These are phyloP conservation scores for Tolypocladium amazonense DNA, from an alignment of 2,329 filamentous ascomycete genomes.

Conservation along the genomic window DNA sequence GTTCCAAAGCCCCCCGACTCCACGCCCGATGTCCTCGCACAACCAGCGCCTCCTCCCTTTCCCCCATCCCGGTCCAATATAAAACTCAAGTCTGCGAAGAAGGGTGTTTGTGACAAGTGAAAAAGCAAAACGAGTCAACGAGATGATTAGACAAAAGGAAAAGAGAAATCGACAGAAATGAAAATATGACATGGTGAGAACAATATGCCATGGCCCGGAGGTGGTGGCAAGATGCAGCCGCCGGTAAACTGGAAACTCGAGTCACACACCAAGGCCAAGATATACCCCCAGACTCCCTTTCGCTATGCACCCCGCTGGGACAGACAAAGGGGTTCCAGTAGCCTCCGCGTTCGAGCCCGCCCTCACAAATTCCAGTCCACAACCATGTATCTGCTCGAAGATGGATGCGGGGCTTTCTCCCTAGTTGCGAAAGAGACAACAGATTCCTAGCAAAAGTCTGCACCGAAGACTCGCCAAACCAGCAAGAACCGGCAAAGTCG, in stretches of 20 bases:
- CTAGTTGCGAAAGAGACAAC: slow-evolving; percentile 17
- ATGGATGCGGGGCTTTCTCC: slow-evolving; percentile 12
- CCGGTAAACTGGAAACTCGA: slow-evolving; percentile 19
- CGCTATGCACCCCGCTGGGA: slow-evolving; percentile 31
- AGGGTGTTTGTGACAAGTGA: background rate
- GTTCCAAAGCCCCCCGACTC: slow-evolving; percentile 5
- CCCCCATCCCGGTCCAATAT: background rate
- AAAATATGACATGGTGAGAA: slow-evolving; percentile 1
- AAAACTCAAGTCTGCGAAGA: background rate
- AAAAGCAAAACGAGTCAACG: background rate
- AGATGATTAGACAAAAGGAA: background rate
- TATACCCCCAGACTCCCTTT: slow-evolving; percentile 30
- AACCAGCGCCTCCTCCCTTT: background rate
- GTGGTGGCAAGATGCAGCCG: slow-evolving; percentile 6
- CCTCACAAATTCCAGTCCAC: slow-evolving; percentile 8
- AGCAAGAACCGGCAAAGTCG: slow-evolving; percentile 26
- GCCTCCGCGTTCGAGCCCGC: slow-evolving; percentile 16
- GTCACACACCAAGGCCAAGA: slow-evolving; percentile 26
- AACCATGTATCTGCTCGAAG: slow-evolving; percentile 5
- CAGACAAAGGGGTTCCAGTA: slow-evolving; percentile 32
- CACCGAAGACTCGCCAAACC: slow-evolving; percentile 21
- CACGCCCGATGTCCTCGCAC: slow-evolving; percentile 2
- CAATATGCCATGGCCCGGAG: background rate
- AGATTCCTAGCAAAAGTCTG: slow-evolving; percentile 18
- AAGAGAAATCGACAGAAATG: background rate